Conservation (phyloP, 1,139 yeast species). For the Scheffersomyces stambukii region DNA sequence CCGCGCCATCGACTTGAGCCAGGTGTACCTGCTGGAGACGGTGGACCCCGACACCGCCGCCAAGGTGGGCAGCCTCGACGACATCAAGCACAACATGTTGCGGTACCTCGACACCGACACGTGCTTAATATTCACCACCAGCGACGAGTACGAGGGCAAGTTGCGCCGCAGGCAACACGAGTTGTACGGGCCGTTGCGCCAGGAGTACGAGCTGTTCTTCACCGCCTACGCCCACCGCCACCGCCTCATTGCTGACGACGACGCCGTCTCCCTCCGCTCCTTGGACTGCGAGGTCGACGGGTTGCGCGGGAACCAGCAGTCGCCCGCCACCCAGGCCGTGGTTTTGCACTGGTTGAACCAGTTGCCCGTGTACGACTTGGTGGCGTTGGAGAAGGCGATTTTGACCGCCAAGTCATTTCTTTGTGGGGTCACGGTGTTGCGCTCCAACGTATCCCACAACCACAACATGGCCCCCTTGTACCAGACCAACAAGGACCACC, state of each 20-base stretch:
- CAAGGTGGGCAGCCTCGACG: conserved; percentile 49
- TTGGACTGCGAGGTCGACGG: conserved; percentile 83
- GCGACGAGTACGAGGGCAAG: conserved; percentile 75
- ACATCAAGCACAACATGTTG: conserved; percentile 53
- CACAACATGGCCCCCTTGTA: conserved; percentile 20
- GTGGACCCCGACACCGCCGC: conserved; percentile 24
- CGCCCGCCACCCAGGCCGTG: conserved; percentile 53
- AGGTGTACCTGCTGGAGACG: conserved; percentile 13
- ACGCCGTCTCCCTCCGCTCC: conserved; percentile 38
- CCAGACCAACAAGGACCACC: conserved; percentile 29
- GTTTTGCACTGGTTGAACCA: conserved; percentile 63
- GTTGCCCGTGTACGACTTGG: conserved; percentile 71
- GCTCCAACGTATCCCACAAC: conserved; percentile 32
- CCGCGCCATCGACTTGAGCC: conserved; percentile 68
- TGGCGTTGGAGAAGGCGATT: conserved; percentile 85
- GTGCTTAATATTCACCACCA: conserved; percentile 79
- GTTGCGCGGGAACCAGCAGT: conserved; percentile 73
- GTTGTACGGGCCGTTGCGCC: conserved; percentile 68
- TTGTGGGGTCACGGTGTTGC: conserved; percentile 53
- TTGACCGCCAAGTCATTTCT: conserved; percentile 82
- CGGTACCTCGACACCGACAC: conserved; percentile 94
- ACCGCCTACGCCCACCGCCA: conserved; percentile 35
- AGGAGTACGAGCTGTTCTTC: conserved; percentile 60
- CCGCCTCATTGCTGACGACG: conserved; percentile 20
- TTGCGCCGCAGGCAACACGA: conserved; percentile 74